A percentile compares a stretch with the other conserved stretches of the same genome.
Conservation (phyloP, 2,329 filamentous ascomycete genomes). For the Colletotrichum scovillei region DNA sequence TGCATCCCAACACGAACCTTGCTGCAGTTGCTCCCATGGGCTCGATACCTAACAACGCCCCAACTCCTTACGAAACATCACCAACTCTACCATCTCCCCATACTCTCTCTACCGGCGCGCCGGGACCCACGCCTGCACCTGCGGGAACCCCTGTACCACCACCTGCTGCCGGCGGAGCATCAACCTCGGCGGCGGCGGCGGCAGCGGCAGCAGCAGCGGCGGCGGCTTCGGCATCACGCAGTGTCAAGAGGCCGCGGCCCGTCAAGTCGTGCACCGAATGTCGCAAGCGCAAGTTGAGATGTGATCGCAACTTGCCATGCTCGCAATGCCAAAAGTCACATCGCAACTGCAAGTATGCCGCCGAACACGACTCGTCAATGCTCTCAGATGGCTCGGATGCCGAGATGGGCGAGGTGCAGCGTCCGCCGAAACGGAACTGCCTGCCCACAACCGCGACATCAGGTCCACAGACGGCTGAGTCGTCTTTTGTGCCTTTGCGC, state of each 20-base stretch:
- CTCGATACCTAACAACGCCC: constrained; percentile 1
- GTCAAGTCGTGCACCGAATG: constrained; percentile 69
- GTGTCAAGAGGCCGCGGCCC: constrained; percentile 64
- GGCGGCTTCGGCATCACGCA: constrained; percentile 43
- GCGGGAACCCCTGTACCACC: constrained; percentile 6
- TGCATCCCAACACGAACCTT: constrained; percentile 22
- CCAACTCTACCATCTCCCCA: constrained; percentile 27
- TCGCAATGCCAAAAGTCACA: constrained; percentile 69
- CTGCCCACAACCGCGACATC: constrained; percentile 28
- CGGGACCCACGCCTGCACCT: constrained; percentile 13
- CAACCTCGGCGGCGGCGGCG: constrained; percentile 1
- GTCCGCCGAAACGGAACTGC: constrained; percentile 54
- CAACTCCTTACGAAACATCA: constrained; percentile 25
- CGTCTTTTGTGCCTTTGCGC: constrained; percentile 32
- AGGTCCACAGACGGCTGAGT: constrained; percentile 10
- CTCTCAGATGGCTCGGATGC: constrained; percentile 62
- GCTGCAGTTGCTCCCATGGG: constrained; percentile 16
- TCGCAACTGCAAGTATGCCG: constrained; percentile 63
- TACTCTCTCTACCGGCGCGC: constrained; percentile 11
- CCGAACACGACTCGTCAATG: constrained; percentile 59
- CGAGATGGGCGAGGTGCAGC: constrained; percentile 46
- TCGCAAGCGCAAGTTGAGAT: constrained; percentile 67
- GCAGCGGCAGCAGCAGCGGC: constrained; percentile 15
- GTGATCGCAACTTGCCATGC: constrained; percentile 67
- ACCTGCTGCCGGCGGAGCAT: constrained; percentile 12